Evolutionary conservation across 2,329 filamentous ascomycete genomes (phyloP).

Genomic region (Thielaviopsis ethacetica): DNA sequence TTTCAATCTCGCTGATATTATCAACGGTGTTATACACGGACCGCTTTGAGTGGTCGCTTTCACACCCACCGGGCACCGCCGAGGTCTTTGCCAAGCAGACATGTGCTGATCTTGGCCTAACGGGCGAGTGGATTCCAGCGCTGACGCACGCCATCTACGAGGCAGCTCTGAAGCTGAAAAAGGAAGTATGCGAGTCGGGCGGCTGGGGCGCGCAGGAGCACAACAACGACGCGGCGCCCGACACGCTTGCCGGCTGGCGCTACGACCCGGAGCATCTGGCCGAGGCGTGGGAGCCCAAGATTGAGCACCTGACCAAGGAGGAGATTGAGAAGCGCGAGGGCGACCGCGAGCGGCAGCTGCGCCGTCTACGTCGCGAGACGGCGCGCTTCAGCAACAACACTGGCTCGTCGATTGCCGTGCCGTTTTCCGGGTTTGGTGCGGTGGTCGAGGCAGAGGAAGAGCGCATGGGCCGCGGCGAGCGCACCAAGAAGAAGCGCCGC

Average conservation of each 20-base stretch:
- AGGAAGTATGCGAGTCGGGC: constrained; percentile 87
- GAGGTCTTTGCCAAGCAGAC: constrained; percentile 87
- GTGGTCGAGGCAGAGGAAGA: constrained; percentile 50
- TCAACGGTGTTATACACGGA: constrained; percentile 87
- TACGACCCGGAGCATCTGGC: constrained; percentile 85
- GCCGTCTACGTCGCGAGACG: constrained; percentile 75
- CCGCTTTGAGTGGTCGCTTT: constrained; percentile 93
- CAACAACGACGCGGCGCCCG: constrained; percentile 75
- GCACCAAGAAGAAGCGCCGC: constrained; percentile 87
- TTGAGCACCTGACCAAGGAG: constrained; percentile 73
- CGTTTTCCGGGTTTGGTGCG: constrained; percentile 36
- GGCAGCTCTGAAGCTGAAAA: constrained; percentile 79
- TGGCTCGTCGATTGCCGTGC: constrained; percentile 62
- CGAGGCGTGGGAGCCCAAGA: constrained; percentile 69
- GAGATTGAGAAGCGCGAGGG: constrained; percentile 96
- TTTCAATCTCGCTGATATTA: constrained; percentile 80
- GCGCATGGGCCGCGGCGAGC: constrained; percentile 77
- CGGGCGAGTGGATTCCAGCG: constrained; percentile 84
- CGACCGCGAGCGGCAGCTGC: constrained; percentile 79
- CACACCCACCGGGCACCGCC: constrained; percentile 80
- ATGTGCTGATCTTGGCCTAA: constrained; percentile 76
- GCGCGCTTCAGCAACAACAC: constrained; percentile 79
- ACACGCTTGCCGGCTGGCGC: constrained; percentile 77
- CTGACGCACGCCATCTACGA: constrained; percentile 97
- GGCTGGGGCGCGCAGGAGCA: constrained; percentile 54